Percentiles rank a stretch among this genome's conserved stretches.
These are phyloP conservation scores for Trametes coccinea DNA, from an alignment of 768 basidiomycete species.

Conservation along the genomic window DNA sequence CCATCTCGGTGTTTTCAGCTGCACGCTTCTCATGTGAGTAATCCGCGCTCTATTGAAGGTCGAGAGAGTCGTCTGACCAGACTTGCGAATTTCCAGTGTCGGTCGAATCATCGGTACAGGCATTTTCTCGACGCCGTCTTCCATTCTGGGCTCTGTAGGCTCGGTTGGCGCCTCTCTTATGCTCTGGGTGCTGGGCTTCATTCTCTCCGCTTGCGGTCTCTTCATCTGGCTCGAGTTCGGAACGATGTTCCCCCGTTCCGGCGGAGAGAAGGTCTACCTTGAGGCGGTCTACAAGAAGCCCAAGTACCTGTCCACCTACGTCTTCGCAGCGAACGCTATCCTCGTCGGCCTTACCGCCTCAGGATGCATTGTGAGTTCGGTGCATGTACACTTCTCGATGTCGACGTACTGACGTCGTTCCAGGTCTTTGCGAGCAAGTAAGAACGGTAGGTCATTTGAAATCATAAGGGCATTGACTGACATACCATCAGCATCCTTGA, in stretches of 20 bases:
- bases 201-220: conserved; percentile 56
- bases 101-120: conserved; percentile 63
- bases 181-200: conserved; percentile 63
- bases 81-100: conserved; percentile 33
- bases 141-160: conserved; percentile 55
- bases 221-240: conserved; percentile 67
- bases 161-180: conserved; percentile 62
- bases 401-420: background rate
- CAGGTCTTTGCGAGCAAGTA: background rate
- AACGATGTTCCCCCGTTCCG: conserved; percentile 62
- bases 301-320: conserved; percentile 34
- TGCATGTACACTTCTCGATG: background rate
- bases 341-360: conserved; percentile 38
- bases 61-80: background rate
- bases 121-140: conserved; percentile 62
- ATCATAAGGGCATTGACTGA: too few species aligned
- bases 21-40: conserved; percentile 52
- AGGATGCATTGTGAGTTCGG: conserved; percentile 25
- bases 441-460: background rate
- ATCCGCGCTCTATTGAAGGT: background rate
- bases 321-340: conserved; percentile 37
- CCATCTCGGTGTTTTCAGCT: conserved; percentile 55
- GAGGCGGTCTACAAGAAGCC: conserved; percentile 50
- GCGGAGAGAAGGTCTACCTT: conserved; percentile 66
- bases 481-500: background rate